Base-by-base conservation (phyloP, 495 filamentous ascomycete genomes). In the Podospora sp. region DNA sequence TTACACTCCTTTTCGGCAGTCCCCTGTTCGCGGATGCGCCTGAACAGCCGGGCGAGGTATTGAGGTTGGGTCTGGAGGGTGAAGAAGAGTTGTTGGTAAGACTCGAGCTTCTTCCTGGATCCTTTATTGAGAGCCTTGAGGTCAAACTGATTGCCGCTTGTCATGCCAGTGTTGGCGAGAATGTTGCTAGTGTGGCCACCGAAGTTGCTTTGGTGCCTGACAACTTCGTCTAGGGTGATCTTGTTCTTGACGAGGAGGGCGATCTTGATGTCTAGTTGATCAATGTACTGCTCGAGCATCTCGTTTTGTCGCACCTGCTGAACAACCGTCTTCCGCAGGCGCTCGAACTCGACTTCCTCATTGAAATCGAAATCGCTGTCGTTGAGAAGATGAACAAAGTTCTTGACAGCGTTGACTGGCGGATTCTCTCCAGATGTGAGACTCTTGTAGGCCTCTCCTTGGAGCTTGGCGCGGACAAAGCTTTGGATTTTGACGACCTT, bases 291-390 rank as follows among this genome's bases (percentile, higher is more conserved):
- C 79, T 99, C 96, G 22, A 95, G 90, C 82, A 96, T 86, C 76
- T 99, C 95, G 70, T 98, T 98, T 69, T 97, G 94, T 16, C 95
- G 89, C 11, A 98, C 94, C 75, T 97, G 93, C 73, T 97, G 94
- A 24, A 98, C 94, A 2, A 99, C 95, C 5, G 90, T 92, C 80
- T 97, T 97, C 46, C 96, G 86, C 68, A 97, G 75, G 50, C 92
- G 86, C 75, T 99, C 95, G 63, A 96, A 97, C 72, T 99, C 95
- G 50, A 99, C 88, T 73, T 99, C 95, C 77, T 97, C 93, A 74
- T 99, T 96, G 76, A 99, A 99, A 73, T 99, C 95, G 70, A 99
- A 96, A 72, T 97, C 93, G 71, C 92, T 97, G 77, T 99, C 95
- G 74, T 98, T 99, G 57, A 99, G 86, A 26, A 99, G 84, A 79